Conservation (phyloP, 2,329 filamentous ascomycete genomes). For the Sporothrix brunneoviolacea region DNA sequence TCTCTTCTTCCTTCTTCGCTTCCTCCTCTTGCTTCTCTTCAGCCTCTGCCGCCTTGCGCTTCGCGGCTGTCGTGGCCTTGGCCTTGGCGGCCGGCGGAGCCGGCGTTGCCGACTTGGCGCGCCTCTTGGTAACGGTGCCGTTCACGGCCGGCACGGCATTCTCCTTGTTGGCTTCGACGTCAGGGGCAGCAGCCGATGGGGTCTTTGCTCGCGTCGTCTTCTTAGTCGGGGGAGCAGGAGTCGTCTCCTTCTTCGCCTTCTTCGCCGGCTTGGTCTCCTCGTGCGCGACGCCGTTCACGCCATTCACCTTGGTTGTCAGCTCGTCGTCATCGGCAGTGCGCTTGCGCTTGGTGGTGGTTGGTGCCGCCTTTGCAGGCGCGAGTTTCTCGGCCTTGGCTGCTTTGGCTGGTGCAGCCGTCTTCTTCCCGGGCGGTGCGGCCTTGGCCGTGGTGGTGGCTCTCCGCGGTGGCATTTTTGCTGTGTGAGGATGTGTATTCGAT, state of each 20-base stretch:
- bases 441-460: constrained; percentile 10
- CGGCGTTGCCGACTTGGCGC: constrained; percentile 11
- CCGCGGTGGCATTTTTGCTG: constrained; percentile 16
- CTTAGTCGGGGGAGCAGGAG: constrained; percentile 4
- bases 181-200: not conserved
- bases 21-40: constrained; percentile 7
- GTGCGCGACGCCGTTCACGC: not conserved
- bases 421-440: constrained; percentile 29
- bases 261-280: not conserved
- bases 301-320: constrained; percentile 12
- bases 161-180: constrained; percentile 14
- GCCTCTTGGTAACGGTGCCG: constrained; percentile 14
- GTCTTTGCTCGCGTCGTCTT: constrained; percentile 12
- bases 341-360: constrained; percentile 11
- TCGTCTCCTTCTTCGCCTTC: not conserved
- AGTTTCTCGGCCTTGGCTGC: constrained; percentile 19
- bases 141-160: constrained; percentile 15
- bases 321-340: constrained; percentile 12
- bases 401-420: constrained; percentile 15
- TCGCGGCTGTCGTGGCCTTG: constrained; percentile 15
- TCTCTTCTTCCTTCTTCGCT: not conserved
- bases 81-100: constrained; percentile 7
- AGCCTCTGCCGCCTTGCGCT: constrained; percentile 9
- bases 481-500: not conserved
- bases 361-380: constrained; percentile 5